phyloP scores from a whole-genome alignment of 768 basidiomycete genomes.

The Hebeloma cylindrosporum region DNA sequence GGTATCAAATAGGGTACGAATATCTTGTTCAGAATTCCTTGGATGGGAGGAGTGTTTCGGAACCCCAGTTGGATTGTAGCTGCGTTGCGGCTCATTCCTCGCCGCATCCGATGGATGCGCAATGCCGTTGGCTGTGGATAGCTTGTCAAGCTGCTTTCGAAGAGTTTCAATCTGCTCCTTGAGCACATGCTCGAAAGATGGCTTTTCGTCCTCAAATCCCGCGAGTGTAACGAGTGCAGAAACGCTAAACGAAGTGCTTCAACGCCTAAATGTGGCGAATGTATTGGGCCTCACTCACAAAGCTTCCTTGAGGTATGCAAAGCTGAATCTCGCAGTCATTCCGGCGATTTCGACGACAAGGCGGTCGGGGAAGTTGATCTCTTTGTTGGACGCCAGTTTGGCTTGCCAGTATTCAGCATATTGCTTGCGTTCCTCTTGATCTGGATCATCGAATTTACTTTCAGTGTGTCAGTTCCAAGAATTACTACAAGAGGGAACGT shows the following conservation, averaged over 20 bases:
- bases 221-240: conserved; percentile 70
- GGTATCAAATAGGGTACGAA: too few species aligned
- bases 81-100: neutral
- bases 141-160: conserved; percentile 63
- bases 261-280: neutral
- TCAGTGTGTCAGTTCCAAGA: neutral
- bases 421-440: conserved; percentile 56
- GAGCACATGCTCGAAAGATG: conserved; percentile 50
- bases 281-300: conserved; percentile 57
- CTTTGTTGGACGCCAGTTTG: conserved; percentile 64
- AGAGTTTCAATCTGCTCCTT: conserved; percentile 61
- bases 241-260: conserved; percentile 44
- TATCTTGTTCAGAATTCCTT: too few species aligned
- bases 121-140: conserved; percentile 1
- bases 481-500: neutral
- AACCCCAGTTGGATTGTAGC: conserved; percentile 6
- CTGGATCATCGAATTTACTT: conserved; percentile 75
- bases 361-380: conserved; percentile 65
- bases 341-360: conserved; percentile 61
- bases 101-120: neutral
- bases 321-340: conserved; percentile 69
- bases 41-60: too few species aligned
- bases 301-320: conserved; percentile 87
- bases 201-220: conserved; percentile 47
- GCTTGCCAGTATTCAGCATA: conserved; percentile 82